Evolutionary conservation across 1,284 basidiomycete genomes (phyloP), one percentile per base, ranked within the genome.

Genomic region (Heterobasidion annosum): DNA sequence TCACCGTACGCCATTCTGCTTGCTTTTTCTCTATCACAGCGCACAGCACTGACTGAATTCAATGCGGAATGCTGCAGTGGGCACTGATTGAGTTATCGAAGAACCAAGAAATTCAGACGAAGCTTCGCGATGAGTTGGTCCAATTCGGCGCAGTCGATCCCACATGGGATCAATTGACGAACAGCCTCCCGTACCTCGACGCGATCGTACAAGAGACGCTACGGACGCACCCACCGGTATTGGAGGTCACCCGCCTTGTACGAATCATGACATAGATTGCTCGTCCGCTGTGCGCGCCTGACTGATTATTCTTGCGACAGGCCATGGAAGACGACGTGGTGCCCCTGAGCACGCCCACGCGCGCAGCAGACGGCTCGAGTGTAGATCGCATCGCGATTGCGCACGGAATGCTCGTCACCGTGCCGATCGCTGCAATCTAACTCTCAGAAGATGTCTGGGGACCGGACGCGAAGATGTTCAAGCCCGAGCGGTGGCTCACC

Each of bases 251-350:
- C 25, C 25, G 25, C 25, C 25, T 25, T 25, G 25, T 25, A 25
- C 25, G 25, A 25, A 25, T 25, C 25, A 25, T 25, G 4, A 25
- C 25, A 25, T 4, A 25, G 25, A 4, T 5, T 25, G 25, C 25
- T 25, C 25, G 3, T 25, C 25, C 25, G 3, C 5, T 25, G 4
- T 25, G 3, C 25, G 5, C 25, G 3, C 25, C 25, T 25, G 25
- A 25, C 25, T 25, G 25, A 25, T 25, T 1, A 3, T 1, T 3
- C 3, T 5, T 25, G 3, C 25, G 25, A 10, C 53, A 62, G 61
- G 62, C 63, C 0, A 56, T 65, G 25, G 64, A 79, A 68, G 78
- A 82, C 58, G 79, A 83, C 53, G 61, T 80, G 1, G 72, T 84
- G 18, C 82, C 79, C 0, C 70, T 83, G 53, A 69, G 67, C 42